Percentiles rank a stretch among this genome's conserved stretches.
Conservation (phyloP, 176 grass and related monocot species). For the Carex parvula region DNA sequence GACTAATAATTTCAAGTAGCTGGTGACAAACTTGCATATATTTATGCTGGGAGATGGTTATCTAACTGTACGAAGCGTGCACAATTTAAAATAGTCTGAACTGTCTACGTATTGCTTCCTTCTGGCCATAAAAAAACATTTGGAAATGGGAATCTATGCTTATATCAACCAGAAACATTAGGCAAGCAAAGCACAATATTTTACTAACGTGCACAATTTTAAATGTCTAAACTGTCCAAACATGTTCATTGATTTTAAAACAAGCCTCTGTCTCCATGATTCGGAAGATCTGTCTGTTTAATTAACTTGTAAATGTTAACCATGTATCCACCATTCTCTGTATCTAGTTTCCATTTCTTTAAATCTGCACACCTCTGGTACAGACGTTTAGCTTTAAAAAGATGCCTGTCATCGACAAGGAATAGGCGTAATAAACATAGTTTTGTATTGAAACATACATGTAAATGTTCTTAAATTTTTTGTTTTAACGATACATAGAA, state of each 20-base stretch:
- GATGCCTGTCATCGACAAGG: too few species aligned
- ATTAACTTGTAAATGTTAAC: background rate
- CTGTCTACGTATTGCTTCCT: background rate
- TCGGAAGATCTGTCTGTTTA: background rate
- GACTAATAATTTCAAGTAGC: background rate
- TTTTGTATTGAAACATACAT: too few species aligned
- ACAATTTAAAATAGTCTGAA: background rate
- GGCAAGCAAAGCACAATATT: background rate
- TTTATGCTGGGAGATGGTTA: background rate
- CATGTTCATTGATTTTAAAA: background rate
- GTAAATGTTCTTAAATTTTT: too few species aligned
- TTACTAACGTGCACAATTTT: background rate
- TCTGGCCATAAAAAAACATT: background rate
- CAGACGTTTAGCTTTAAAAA: too few species aligned
- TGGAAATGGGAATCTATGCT: slow-evolving; percentile 18
- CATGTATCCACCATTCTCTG: background rate
- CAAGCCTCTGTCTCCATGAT: background rate
- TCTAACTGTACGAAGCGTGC: background rate
- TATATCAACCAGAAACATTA: slow-evolving; percentile 6
- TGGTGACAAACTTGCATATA: background rate
- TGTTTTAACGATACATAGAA: too few species aligned
- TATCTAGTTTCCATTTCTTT: background rate
- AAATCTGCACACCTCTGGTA: too few species aligned
- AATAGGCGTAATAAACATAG: too few species aligned
- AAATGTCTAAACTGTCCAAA: too few species aligned